Percentiles rank a stretch among this genome's conserved stretches.
phyloP scores from a whole-genome alignment of 2,329 filamentous ascomycete genomes.

The Claviceps humidiphila region DNA sequence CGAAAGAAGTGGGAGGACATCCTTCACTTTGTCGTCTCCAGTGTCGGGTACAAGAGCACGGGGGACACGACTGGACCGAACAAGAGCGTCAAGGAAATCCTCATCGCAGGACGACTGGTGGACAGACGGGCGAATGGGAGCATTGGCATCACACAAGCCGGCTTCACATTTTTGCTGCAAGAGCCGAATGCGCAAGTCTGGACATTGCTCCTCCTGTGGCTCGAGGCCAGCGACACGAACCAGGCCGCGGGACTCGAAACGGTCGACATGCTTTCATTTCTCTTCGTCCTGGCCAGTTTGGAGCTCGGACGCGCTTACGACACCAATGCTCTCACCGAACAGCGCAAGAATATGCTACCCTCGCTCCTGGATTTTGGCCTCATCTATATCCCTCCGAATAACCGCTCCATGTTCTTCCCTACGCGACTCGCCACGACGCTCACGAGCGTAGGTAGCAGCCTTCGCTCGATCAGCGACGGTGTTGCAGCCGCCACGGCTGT shows the following conservation, averaged over 20 bases:
- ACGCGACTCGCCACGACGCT: constrained; percentile 90
- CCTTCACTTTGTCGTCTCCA: constrained; percentile 84
- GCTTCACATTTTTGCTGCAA: constrained; percentile 88
- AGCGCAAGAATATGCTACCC: constrained; percentile 78
- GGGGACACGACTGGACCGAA: constrained; percentile 44
- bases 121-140: constrained; percentile 49
- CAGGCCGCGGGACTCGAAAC: constrained; percentile 59
- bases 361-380: constrained; percentile 87
- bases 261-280: constrained; percentile 88
- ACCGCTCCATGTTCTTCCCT: constrained; percentile 61
- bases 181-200: constrained; percentile 95
- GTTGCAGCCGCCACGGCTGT: constrained; percentile 53
- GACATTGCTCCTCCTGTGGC: constrained; percentile 86
- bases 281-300: constrained; percentile 88
- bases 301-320: constrained; percentile 88
- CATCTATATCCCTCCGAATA: constrained; percentile 55
- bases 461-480: constrained; percentile 56
- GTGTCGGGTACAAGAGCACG: constrained; percentile 42
- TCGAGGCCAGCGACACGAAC: constrained; percentile 60
- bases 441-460: constrained; percentile 64
- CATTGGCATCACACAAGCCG: constrained; percentile 75
- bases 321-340: constrained; percentile 66
- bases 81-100: constrained; percentile 69
- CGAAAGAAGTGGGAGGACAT: constrained; percentile 91
- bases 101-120: constrained; percentile 71